Evolutionary conservation across 176 grass and related monocot species (phyloP), one percentile per base, ranked within the genome.

Genomic region (Calamus simplicifolius): DNA sequence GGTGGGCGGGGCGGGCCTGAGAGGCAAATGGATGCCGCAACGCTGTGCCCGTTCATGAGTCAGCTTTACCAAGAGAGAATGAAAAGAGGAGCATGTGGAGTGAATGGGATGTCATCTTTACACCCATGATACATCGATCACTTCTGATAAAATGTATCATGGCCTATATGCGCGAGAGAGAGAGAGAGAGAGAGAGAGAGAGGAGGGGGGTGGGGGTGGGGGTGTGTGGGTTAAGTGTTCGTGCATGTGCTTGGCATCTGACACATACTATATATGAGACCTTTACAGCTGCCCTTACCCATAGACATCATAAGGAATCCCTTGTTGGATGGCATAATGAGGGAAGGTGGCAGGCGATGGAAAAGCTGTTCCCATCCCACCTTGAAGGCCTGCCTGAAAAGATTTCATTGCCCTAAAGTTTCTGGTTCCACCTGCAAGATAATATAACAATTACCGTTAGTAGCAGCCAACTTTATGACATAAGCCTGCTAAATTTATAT

Each of bases 351-450:
- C 50, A 66, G 66, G 15, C 1, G 59, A 69, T 48, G 66, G 28
- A 25, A 69, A 69, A 69, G 66, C 53, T 69, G 66, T 25, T 8
- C 18, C 18, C 66, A 69, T 25, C 18, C 66, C 66, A 66, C 50
- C 50, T 30, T 66, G 63, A 51, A 52, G 6, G 14, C 49, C 63
- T 66, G 48, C 65, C 13, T 56, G 65, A 68, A 68, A 68, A 38
- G 65, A 68, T 68, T 68, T 68, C 65, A 68, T 68, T 18, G 10
- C 52, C 66, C 66, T 69, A 56, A 57, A 48, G 66, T n/a, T 69
- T 15, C 52, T 69, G 66, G 19, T 56, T 14, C 66, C 66, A 25
- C 52, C 66, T 67, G 64, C 25, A 19, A 49, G 3, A 49, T 52
- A 19, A 66, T 66, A 43, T 13, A 43, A 43, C 6, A 43, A 43